Evolutionary conservation across 768 basidiomycete genomes (phyloP).

Genomic region (Chiua virens): DNA sequence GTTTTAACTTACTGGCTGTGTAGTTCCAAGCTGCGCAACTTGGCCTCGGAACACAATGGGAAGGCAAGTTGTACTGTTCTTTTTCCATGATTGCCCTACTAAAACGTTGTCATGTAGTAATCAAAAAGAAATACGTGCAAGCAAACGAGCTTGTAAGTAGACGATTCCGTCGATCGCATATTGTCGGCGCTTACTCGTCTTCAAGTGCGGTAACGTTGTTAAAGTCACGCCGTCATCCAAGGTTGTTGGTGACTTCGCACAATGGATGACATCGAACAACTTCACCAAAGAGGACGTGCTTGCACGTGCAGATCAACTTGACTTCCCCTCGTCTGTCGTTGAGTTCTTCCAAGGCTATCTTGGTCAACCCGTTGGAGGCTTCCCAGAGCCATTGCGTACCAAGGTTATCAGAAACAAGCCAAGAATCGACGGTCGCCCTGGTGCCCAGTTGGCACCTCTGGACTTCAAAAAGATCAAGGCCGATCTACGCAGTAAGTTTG

Average conservation of each 20-base stretch:
- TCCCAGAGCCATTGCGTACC: constrained; percentile 94
- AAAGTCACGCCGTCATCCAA: constrained; percentile 99
- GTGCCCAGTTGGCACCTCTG: constrained; percentile 80
- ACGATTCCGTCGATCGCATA: background rate
- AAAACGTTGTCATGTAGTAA: constrained; percentile 48
- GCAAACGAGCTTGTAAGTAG: constrained; percentile 85
- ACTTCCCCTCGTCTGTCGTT: constrained; percentile 96
- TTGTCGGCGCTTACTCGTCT: constrained; percentile 6
- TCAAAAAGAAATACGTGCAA: constrained; percentile 98
- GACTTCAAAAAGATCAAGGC: constrained; percentile 97
- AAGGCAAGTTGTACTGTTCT: constrained; percentile 44
- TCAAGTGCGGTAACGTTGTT: constrained; percentile 93
- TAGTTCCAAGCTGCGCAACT: constrained; percentile 99
- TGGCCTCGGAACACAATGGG: constrained; percentile 96
- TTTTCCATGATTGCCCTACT: background rate
- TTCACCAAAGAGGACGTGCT: constrained; percentile 85
- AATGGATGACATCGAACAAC: constrained; percentile 97
- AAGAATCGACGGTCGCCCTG: constrained; percentile 92
- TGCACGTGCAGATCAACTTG: constrained; percentile 82
- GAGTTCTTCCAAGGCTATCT: constrained; percentile 99
- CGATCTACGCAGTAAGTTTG: constrained; percentile 90
- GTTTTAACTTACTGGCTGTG: constrained; percentile 17
- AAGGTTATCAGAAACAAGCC: constrained; percentile 92
- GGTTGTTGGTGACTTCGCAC: constrained; percentile 98
- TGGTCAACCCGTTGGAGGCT: constrained; percentile 96